phyloP scores from a whole-genome alignment of 1,284 basidiomycete genomes.

The Microbotryum violaceum region DNA sequence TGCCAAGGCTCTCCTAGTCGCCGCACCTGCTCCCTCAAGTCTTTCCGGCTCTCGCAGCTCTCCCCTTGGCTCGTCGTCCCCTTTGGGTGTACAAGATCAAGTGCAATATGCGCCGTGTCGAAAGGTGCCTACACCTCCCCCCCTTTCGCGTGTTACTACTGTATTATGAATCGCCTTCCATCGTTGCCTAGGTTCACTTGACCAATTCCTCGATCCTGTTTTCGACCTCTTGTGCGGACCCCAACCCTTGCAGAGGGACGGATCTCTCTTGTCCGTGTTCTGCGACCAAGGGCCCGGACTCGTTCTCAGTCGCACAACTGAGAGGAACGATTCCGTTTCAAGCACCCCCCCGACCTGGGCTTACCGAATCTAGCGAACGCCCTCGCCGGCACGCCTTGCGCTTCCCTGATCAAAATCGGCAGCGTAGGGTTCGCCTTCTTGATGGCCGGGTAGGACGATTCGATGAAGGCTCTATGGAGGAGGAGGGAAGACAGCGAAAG shows the following conservation, averaged over 20 bases:
- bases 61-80: too few species aligned
- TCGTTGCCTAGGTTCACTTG: background rate
- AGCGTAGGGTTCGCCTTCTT: slow-evolving; percentile 85
- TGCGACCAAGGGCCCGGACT: slow-evolving; percentile 42
- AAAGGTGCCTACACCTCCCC: too few species aligned
- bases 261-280: slow-evolving; percentile 71
- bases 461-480: slow-evolving; percentile 53
- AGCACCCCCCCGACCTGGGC: too few species aligned
- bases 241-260: slow-evolving; percentile 68
- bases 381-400: slow-evolving; percentile 75
- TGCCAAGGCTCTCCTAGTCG: too few species aligned
- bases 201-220: slow-evolving; percentile 59
- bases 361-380: slow-evolving; percentile 83
- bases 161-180: too few species aligned
- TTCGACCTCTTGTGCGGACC: slow-evolving; percentile 58
- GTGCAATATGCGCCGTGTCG: too few species aligned
- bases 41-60: too few species aligned
- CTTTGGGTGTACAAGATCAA: too few species aligned
- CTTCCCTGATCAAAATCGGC: slow-evolving; percentile 82
- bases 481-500: background rate
- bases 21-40: too few species aligned
- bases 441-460: slow-evolving; percentile 67
- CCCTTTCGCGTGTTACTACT: too few species aligned
- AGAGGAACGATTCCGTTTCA: too few species aligned
- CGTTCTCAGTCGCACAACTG: too few species aligned